Evolutionary conservation across 2,329 filamentous ascomycete genomes (phyloP), one percentile per base, ranked within the genome.

Genomic region (Huntiella omanensis): DNA sequence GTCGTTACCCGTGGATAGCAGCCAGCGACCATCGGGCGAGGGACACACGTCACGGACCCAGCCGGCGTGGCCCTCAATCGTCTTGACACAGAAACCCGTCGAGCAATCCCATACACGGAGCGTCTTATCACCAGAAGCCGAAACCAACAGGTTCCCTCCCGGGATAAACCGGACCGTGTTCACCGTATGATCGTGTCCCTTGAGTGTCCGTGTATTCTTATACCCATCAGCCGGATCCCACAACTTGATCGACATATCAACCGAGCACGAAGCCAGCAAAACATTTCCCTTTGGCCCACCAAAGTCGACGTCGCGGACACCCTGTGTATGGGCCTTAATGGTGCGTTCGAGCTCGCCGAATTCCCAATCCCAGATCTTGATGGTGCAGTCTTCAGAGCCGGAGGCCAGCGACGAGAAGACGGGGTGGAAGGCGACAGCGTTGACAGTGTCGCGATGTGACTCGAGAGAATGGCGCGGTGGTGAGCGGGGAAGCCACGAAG

Each of bases 301-400:
- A 62, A 83, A 95, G 57, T 95, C 87, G 33, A 94, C 75, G 58
- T 93, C 86, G 22, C 91, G 64, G 1, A 95, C 85, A 3, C 84
- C 76, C 57, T 83, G 86, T 4, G 86, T 95, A 57, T 95, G 88
- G 1, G 85, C 86, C 59, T 95, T 95, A 48, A 95, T 73, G 0
- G 87, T 95, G 51, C 80, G 69, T 60, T 95, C 87, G 3, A 93
- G 68, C 61, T 95, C 87, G 41, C 88, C 88, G 17, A 92, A 64
- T 57, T 95, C 87, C 82, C 86, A 95, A 57, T 95, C 87, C 87
- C 87, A 95, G 47, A 95, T 87, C 57, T 95, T 95, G 60, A 96
- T 93, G 5, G 83, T 93, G 46, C 76, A 83, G 60, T 95, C 88
- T 59, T 94, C 87, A 6, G 86, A 92, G 12, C 83, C 87, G 0